A percentile compares a stretch with the other conserved stretches of the same genome.
Conservation (phyloP, 2,329 filamentous ascomycete species). For the Fusarium ramigenum region DNA sequence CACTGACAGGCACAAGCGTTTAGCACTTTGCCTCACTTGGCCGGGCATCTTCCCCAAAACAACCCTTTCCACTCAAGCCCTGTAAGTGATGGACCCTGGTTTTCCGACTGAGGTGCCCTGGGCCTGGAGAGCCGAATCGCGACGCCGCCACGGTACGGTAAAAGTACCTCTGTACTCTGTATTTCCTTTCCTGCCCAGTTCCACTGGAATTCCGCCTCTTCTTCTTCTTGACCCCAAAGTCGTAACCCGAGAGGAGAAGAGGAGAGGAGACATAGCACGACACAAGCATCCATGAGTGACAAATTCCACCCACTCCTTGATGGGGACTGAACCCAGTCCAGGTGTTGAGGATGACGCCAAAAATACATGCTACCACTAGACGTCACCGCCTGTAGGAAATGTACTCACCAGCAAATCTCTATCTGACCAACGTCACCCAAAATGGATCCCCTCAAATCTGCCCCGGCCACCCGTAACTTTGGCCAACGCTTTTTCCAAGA, state of each 20-base stretch:
- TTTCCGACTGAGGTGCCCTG: slow-evolving; percentile 22
- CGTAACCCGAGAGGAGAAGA: slow-evolving; percentile 25
- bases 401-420: slow-evolving; percentile 16
- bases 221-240: slow-evolving; percentile 25
- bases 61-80: slow-evolving; percentile 4
- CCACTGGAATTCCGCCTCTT: slow-evolving; percentile 32
- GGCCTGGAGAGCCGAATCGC: slow-evolving; percentile 18
- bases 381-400: slow-evolving; percentile 16
- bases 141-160: slow-evolving; percentile 26
- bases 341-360: slow-evolving; percentile 25
- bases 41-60: slow-evolving; percentile 14
- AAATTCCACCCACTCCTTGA: slow-evolving; percentile 28
- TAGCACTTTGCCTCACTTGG: slow-evolving; percentile 25
- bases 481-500: slow-evolving; percentile 30
- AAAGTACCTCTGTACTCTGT: slow-evolving; percentile 5
- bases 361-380: slow-evolving; percentile 17
- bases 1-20: not conserved
- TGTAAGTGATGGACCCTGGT: slow-evolving; percentile 26
- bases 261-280: not conserved
- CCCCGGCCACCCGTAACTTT: slow-evolving; percentile 31
- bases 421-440: slow-evolving; percentile 33
- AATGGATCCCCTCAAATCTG: slow-evolving; percentile 29
- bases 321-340: slow-evolving; percentile 1
- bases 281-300: slow-evolving; percentile 12
- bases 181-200: slow-evolving; percentile 14